Base-by-base conservation (phyloP, 176 grass and related monocot species). In the Hordeum vulgare region DNA sequence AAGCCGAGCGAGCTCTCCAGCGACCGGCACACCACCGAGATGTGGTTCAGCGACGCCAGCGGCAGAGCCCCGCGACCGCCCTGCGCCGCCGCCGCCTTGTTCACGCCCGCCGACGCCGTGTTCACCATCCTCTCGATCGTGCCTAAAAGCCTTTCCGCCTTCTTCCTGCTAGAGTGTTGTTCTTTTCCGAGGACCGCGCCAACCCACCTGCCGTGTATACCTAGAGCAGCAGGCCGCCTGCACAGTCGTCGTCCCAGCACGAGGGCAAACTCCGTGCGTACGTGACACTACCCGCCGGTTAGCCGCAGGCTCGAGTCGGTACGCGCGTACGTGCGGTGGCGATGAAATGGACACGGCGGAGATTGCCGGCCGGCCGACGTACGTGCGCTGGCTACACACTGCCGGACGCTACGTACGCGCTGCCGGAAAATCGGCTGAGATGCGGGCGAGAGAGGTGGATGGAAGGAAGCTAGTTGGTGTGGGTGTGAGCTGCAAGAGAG, bases 31-130 rank as follows among this genome's bases (percentile, higher is more conserved):
- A 91, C 71, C 37, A 98, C 36, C 1, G 96, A 98, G 78, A 98
- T 78, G 92, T 98, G 96, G 85, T 95, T 98, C 79, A 98, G 70
- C 51, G 92, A 84, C 20, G 85, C 66, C 70, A 97, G 92, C 67
- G 88, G 90, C 79, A 97, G 77, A 7, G 31, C 82, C 9, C 57
- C 62, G 24, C 35, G 74, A 41, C 66, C 61, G 20, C 21, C 57
- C 68, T 75, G 63, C 9, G 27, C 83, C 72, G 41, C 60, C 69
- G 27, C 69, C 40, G 69, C 13, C 69, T 47, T 72, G 67, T 59
- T 81, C 23, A 71, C 83, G 25, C 42, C 17, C 31, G 26, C 61
- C 26, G 26, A 63, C 26, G 75, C 75, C 28, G 84, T 83, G 74
- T 33, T 86, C 66, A 86, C 84, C 88, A 90, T 86, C 56, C 34